A percentile compares a stretch with the other conserved stretches of the same genome.
These are phyloP conservation scores for Scortechinia acanthostroma DNA, from an alignment of 2,329 filamentous ascomycete genomes.

Conservation along the genomic window DNA sequence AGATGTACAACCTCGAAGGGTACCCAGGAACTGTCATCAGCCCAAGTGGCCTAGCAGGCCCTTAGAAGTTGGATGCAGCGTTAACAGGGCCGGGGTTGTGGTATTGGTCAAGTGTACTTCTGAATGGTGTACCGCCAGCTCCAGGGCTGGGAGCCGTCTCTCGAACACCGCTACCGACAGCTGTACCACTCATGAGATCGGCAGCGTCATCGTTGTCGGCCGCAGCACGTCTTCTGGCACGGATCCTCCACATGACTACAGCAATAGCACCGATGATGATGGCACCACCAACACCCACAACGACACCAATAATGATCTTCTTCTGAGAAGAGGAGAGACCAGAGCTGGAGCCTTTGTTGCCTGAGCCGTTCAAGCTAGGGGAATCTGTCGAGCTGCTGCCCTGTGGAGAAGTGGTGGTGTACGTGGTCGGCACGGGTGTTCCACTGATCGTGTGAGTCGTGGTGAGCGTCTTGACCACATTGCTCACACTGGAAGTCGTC, in stretches of 20 bases:
- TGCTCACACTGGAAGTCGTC: background rate
- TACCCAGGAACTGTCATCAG: no score
- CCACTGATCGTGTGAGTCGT: background rate
- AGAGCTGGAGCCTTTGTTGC: background rate
- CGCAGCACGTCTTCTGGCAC: background rate
- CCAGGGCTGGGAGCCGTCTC: conserved; percentile 1
- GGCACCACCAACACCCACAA: conserved; percentile 2
- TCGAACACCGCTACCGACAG: background rate
- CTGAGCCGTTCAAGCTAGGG: background rate
- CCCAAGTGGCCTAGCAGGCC: no score
- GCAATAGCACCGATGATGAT: background rate
- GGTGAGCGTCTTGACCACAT: background rate
- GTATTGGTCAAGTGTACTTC: background rate
- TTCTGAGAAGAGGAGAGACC: background rate
- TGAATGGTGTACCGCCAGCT: background rate
- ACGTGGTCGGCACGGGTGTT: background rate
- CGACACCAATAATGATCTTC: conserved; percentile 1
- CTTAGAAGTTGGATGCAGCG: conserved; percentile 1
- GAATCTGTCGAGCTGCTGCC: background rate
- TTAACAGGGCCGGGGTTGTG: conserved; percentile 1
- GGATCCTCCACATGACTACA: background rate
- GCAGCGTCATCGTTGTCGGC: background rate
- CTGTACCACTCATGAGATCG: background rate
- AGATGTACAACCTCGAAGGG: no score
- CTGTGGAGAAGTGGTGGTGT: background rate